A percentile compares a stretch with the other conserved stretches of the same genome.
These are phyloP conservation scores for Schoenoplectus tabernaemontani DNA, from an alignment of 202 grass and related monocot species.

Conservation along the genomic window DNA sequence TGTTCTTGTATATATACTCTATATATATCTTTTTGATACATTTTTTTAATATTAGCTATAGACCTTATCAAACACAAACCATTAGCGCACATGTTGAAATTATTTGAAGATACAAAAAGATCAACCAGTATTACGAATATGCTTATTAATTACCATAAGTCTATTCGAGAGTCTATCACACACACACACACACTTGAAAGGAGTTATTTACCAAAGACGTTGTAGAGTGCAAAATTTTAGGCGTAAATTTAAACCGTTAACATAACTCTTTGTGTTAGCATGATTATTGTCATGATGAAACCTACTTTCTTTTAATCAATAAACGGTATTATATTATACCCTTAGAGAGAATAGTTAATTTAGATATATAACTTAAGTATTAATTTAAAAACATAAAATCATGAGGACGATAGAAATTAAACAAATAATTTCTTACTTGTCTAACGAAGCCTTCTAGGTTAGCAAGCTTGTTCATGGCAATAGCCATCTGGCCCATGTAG, in stretches of 20 bases:
- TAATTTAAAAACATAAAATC: neutral
- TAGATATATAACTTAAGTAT: too few relatives aligned
- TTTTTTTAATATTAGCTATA: too few relatives aligned
- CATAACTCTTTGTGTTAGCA: neutral
- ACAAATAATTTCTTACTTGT: conserved; percentile 39
- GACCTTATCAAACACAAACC: neutral
- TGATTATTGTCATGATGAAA: neutral
- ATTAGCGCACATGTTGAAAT: neutral
- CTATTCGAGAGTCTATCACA: neutral
- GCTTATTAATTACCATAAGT: neutral
- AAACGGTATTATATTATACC: neutral
- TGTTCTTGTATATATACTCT: neutral
- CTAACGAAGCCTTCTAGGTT: conserved; percentile 72
- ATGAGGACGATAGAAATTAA: neutral
- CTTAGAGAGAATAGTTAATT: too few relatives aligned
- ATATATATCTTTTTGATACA: neutral
- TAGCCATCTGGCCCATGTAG: conserved; percentile 91
- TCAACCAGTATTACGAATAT: neutral
- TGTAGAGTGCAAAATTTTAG: neutral
- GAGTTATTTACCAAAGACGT: neutral
- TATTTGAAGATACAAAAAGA: neutral
- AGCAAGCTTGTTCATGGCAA: conserved; percentile 82
- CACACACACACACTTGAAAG: neutral
- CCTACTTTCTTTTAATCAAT: neutral
- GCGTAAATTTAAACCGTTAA: neutral